phyloP scores from a whole-genome alignment of 2,329 filamentous ascomycete genomes.

The Pseudopithomyces maydicus region DNA sequence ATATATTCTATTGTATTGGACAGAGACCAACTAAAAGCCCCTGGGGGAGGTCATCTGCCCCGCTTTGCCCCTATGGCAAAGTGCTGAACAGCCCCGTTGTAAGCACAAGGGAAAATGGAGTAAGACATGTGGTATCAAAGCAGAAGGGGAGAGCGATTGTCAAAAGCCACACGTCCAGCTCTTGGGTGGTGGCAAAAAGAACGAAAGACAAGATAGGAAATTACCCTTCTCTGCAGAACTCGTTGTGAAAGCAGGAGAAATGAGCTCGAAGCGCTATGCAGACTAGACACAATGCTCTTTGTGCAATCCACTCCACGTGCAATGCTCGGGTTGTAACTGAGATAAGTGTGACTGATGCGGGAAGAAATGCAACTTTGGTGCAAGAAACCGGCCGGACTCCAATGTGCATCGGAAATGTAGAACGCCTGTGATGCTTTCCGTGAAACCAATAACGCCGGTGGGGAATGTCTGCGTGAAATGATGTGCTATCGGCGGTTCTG shows the following conservation, averaged over 20 bases:
- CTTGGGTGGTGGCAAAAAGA: conserved; percentile 39
- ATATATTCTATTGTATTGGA: conserved; percentile 1
- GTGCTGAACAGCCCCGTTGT: conserved; percentile 36
- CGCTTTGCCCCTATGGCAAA: conserved; percentile 33
- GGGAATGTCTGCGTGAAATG: conserved; percentile 17
- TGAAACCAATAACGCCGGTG: conserved; percentile 9
- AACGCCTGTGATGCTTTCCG: conserved; percentile 41
- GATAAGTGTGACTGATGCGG: conserved; percentile 7
- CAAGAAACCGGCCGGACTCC: background rate
- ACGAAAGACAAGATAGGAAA: conserved; percentile 21
- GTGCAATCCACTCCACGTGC: background rate
- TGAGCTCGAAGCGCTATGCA: background rate
- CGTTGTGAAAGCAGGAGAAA: background rate
- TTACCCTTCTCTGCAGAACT: background rate
- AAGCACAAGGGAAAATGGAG: conserved; percentile 29
- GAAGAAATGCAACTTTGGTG: conserved; percentile 4
- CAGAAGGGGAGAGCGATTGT: conserved; percentile 28
- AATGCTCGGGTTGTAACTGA: background rate
- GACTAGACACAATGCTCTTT: background rate
- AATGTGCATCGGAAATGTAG: conserved; percentile 23
- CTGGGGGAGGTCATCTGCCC: conserved; percentile 34
- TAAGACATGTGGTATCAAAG: conserved; percentile 21
- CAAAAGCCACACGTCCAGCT: conserved; percentile 39
- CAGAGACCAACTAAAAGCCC: background rate
- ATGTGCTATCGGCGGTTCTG: background rate